phyloP scores from a whole-genome alignment of 768 basidiomycete species.

The Artomyces pyxidatus region DNA sequence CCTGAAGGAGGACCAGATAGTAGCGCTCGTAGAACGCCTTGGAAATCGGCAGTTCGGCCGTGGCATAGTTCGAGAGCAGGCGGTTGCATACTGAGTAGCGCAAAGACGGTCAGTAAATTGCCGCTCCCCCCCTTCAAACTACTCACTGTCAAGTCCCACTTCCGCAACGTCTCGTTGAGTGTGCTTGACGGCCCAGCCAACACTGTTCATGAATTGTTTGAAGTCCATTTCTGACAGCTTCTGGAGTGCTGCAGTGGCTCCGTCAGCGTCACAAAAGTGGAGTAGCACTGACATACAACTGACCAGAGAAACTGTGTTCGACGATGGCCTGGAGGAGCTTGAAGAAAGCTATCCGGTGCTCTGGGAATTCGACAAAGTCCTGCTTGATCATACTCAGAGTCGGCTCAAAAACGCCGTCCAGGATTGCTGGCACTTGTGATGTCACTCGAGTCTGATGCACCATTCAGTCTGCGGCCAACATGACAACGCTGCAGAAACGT shows the following conservation, averaged over 20 bases:
- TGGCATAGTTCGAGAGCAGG: slow-evolving; percentile 91
- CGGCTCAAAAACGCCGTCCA: slow-evolving; percentile 96
- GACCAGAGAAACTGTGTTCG: slow-evolving; percentile 91
- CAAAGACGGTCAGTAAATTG: too few species aligned
- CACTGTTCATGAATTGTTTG: slow-evolving; percentile 96
- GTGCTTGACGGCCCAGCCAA: slow-evolving; percentile 99
- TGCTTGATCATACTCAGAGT: slow-evolving; percentile 99
- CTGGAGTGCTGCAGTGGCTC: slow-evolving; percentile 51
- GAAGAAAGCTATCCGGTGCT: slow-evolving; percentile 96
- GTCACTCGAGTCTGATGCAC: slow-evolving; percentile 75
- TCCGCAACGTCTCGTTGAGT: slow-evolving; percentile 98
- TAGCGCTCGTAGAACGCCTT: slow-evolving; percentile 97
- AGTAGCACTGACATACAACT: slow-evolving; percentile 12
- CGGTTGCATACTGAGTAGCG: slow-evolving; percentile 72
- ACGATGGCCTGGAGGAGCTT: slow-evolving; percentile 91
- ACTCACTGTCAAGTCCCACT: slow-evolving; percentile 69
- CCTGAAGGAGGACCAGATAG: slow-evolving; percentile 87
- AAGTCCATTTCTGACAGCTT: slow-evolving; percentile 87
- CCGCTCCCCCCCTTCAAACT: too few species aligned
- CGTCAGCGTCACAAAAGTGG: neutral
- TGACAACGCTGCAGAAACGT: too few species aligned
- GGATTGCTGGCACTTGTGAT: slow-evolving; percentile 88
- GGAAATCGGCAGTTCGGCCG: slow-evolving; percentile 66
- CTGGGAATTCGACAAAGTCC: slow-evolving; percentile 98
- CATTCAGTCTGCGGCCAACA: too few species aligned